phyloP scores from a whole-genome alignment of 2,329 filamentous ascomycete species.

The Arthrobotrys sphaeroides region DNA sequence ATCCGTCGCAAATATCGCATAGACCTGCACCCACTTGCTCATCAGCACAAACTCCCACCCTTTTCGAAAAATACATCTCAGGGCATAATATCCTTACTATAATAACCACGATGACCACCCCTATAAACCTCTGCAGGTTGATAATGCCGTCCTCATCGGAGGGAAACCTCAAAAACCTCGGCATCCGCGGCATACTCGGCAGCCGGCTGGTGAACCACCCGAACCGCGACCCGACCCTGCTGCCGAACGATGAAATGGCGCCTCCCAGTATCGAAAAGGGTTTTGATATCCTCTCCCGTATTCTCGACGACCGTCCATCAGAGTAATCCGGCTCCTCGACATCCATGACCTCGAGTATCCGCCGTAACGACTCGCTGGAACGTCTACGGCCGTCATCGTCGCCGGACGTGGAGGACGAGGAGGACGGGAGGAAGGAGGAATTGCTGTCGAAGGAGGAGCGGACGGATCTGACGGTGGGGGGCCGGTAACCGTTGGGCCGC shows the following conservation, averaged over 20 bases:
- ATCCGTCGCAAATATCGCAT: slow-evolving; percentile 85
- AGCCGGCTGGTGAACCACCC: slow-evolving; percentile 57
- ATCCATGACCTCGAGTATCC: slow-evolving; percentile 71
- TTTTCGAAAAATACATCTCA: background rate
- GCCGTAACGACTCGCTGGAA: slow-evolving; percentile 65
- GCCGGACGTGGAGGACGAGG: slow-evolving; percentile 58
- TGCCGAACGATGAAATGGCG: slow-evolving; percentile 57
- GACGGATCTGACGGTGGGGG: slow-evolving; percentile 45
- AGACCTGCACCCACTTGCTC: slow-evolving; percentile 67
- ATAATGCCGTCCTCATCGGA: slow-evolving; percentile 50
- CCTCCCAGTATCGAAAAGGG: slow-evolving; percentile 56
- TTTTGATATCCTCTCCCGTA: slow-evolving; percentile 48
- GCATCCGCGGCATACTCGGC: slow-evolving; percentile 54
- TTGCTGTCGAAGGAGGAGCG: slow-evolving; percentile 60
- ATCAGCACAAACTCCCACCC: background rate
- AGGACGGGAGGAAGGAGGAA: slow-evolving; percentile 68
- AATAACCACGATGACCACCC: slow-evolving; percentile 58
- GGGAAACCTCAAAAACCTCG: slow-evolving; percentile 48
- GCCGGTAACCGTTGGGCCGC: slow-evolving; percentile 61
- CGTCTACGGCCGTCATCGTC: slow-evolving; percentile 61
- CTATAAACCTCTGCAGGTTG: slow-evolving; percentile 47
- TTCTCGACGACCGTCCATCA: slow-evolving; percentile 54
- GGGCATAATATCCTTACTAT: slow-evolving; percentile 13
- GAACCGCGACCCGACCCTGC: slow-evolving; percentile 50
- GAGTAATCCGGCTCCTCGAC: slow-evolving; percentile 65